Base-by-base conservation (phyloP, 2,329 filamentous ascomycete species). In the Claviceps lovelessii region DNA sequence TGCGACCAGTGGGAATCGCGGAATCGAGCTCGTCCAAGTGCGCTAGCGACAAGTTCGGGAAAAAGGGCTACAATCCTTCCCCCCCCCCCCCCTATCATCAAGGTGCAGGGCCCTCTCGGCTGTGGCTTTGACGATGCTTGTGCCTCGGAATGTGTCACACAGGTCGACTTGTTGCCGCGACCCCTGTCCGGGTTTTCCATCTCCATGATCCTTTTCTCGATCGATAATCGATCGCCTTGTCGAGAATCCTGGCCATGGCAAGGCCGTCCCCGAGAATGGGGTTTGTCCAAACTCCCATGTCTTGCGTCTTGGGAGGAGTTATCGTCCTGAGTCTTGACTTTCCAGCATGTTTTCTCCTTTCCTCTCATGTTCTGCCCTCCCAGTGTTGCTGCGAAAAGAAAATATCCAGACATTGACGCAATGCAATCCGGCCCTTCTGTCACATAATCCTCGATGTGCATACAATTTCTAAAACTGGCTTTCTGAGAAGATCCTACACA, bases 81-180 rank as follows among this genome's bases (percentile, higher is more conserved):
- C 28, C 19, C 42, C 33, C 29, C 15, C 35, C 29, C 17, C 29
- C 35, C 17, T 29, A 35, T 49, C 50, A 35, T 48, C 17, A 42
- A 45, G 15, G 28, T 37, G 54, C 35, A 37, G 35, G 35, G 35
- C 9, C 55, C 52, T 51, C 55, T 53, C 52, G 45, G 29, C 42
- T 46, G 47, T 37, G 49, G 42, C 51, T 56, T 55, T 56, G 57
- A 57, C 56, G 52, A 58, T 55, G 42, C 48, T 41, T 53, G 48
- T 75, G 73, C 73, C 63, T 76, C 73, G 75, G 65, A 68, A 68
- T 68, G 63, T 73, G 73, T 76, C 70, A 66, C 72, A 75, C 68
- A 23, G 23, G 62, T 70, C 51, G 68, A 70, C 15, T 65, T 71
- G 72, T 64, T 51, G 61, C 58, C 54, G 56, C 57, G 61, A 59